A percentile compares a stretch with the other conserved stretches of the same genome.
These are phyloP conservation scores for Excoecaria agallocha DNA, from an alignment of 345 rosid species.

Conservation along the genomic window DNA sequence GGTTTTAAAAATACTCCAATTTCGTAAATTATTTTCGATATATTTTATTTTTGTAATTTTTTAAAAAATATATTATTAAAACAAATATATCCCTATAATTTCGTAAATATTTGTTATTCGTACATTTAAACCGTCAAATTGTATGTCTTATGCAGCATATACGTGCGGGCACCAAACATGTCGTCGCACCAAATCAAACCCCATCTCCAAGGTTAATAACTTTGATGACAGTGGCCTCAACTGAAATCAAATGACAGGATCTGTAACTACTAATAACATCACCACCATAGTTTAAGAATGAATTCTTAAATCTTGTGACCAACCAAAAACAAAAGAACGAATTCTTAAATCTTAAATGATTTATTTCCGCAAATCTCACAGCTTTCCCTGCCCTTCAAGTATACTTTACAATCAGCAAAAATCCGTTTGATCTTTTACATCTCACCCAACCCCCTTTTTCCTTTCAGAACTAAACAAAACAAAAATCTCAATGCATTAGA, in stretches of 20 bases:
- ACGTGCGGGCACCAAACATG: no score
- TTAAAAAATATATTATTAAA: no score
- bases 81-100: no score
- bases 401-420: slow-evolving; percentile 22
- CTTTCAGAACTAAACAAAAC: not conserved
- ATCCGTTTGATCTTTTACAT: slow-evolving; percentile 32
- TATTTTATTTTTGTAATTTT: no score
- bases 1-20: no score
- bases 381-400: slow-evolving; percentile 23
- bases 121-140: no score
- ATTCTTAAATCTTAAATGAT: not conserved
- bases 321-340: no score
- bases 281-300: no score
- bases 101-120: no score
- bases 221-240: not conserved
- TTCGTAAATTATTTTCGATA: no score
- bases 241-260: not conserved
- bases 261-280: not conserved
- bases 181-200: not conserved
- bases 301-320: no score
- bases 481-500: not conserved
- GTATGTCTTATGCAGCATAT: no score
- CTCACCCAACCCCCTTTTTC: slow-evolving; percentile 22
- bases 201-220: not conserved
- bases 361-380: not conserved